Evolutionary conservation across 306 rosid genomes (phyloP).

Genomic region (Hippophae gyantsensis): DNA sequence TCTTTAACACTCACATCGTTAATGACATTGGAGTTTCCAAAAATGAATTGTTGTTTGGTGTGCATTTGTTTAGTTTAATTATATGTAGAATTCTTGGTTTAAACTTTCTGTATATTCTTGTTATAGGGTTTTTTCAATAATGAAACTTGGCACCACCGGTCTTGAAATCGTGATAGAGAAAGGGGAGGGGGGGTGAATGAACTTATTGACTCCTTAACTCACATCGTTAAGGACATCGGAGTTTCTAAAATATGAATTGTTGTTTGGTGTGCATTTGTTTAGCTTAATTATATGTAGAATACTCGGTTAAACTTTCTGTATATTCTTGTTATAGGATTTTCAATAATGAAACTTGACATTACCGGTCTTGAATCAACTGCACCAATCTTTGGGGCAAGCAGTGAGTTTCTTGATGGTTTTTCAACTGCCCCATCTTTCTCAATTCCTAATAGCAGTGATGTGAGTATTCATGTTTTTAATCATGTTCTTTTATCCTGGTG

Average conservation of each 20-base stretch:
- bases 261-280: no score
- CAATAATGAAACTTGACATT: slow-evolving; percentile 68
- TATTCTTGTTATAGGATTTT: slow-evolving; percentile 6
- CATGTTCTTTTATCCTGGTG: background rate
- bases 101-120: background rate
- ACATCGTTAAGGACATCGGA: no score
- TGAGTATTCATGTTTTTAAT: slow-evolving; percentile 22
- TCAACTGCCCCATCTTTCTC: slow-evolving; percentile 61
- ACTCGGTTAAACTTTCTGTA: background rate
- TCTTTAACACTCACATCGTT: no score
- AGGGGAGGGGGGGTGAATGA: no score
- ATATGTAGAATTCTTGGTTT: background rate
- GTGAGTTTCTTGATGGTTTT: slow-evolving; percentile 42
- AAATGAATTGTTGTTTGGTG: no score
- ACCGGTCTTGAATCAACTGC: slow-evolving; percentile 57
- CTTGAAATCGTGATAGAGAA: slow-evolving; percentile 9
- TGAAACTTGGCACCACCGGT: slow-evolving; percentile 82
- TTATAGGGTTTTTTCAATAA: slow-evolving; percentile 18
- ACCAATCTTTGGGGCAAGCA: slow-evolving; percentile 29
- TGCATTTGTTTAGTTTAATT: no score
- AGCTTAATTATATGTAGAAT: no score
- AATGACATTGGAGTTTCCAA: no score
- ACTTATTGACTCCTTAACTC: no score
- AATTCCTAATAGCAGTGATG: slow-evolving; percentile 56
- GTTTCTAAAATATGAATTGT: no score